Conservation (phyloP, 805 yeast species). For the Candida namnaoensis region DNA sequence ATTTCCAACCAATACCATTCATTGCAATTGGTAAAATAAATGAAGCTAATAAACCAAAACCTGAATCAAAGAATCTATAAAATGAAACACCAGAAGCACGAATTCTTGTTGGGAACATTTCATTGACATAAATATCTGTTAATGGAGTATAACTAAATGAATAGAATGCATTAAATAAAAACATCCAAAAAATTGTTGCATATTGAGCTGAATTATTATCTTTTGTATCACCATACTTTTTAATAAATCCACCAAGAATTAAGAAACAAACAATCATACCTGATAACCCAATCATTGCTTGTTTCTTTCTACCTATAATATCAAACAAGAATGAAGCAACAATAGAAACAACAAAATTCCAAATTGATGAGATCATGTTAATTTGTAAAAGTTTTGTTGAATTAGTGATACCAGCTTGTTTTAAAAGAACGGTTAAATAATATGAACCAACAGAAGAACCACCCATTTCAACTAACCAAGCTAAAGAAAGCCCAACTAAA, state of each 20-base stretch:
- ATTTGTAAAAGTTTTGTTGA: slow-evolving; percentile 29
- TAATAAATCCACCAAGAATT: slow-evolving; percentile 6
- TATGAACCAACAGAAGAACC: slow-evolving; percentile 7
- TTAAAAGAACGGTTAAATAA: slow-evolving; percentile 4
- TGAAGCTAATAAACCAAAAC: slow-evolving; percentile 6
- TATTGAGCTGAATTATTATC: slow-evolving; percentile 5
- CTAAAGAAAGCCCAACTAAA: slow-evolving; percentile 1
- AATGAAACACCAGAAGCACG: slow-evolving; percentile 3
- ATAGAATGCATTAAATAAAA: slow-evolving; percentile 8
- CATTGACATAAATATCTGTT: slow-evolving; percentile 5
- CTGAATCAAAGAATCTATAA: slow-evolving; percentile 4
- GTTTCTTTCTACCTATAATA: slow-evolving; percentile 5
- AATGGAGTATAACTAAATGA: slow-evolving; percentile 7
- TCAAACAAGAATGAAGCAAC: slow-evolving; percentile 4
- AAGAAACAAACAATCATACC: slow-evolving; percentile 7
- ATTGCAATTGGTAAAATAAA: slow-evolving; percentile 17
- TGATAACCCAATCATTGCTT: slow-evolving; percentile 1
- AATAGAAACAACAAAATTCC: slow-evolving; percentile 3
- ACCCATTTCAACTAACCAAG: slow-evolving; percentile 8
- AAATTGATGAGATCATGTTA: slow-evolving; percentile 17
- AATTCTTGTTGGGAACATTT: slow-evolving; percentile 5
- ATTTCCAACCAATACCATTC: slow-evolving; percentile 18
- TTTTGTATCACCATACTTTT: slow-evolving; percentile 1
- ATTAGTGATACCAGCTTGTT: slow-evolving; percentile 30
- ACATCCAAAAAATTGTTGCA: slow-evolving; percentile 10